Evolutionary conservation across 768 basidiomycete genomes (phyloP), one percentile per base, ranked within the genome.

Genomic region (Mycena rebaudengoi): DNA sequence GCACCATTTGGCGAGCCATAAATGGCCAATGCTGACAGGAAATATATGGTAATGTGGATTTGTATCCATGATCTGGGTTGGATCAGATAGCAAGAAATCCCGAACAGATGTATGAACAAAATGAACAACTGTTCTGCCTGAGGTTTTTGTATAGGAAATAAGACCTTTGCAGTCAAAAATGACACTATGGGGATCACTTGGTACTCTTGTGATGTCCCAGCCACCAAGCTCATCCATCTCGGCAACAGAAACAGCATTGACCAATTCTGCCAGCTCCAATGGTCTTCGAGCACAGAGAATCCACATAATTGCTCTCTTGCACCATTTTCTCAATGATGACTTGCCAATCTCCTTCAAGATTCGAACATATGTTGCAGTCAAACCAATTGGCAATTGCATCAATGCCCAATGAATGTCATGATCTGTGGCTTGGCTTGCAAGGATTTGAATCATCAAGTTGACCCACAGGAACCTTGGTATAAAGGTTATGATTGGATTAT

Each of bases 81-180:
- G 64, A 41, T 60, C 60, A 40, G 57, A 32, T 16, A 60, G 21
- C 7, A 65, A 39, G 18, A 60, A 65, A 32, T 65, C 64, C 18
- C 64, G 29, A 25, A 60, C 64, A 21, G 64, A 65, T 10, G 57
- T 49, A n/a, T 65, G 64, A 28, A 52, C 32, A 20, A 65, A 65
- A 18, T 52, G 52, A 2, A 65, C 64, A 14, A 54, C 46, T 1
- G 25, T 32, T 49, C 64, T 52, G 10, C 39, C 18, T 20, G 45
- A 18, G 23, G 57, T 65, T 2, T 26, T 28, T 6, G 33, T 59
- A 18, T 28, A 45, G 10, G 64, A 59, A 35, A 65, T 37, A 5
- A 65, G 51, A n/a, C 64, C 64, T 44, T 55, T 52, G 26, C 57
- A 65, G 32, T 59, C 45, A 40, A 53, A 65, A 39, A 65, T 46